Percentiles rank a stretch among this genome's conserved stretches.
Evolutionary conservation across 2,329 filamentous ascomycete genomes (phyloP).

Genomic region (Penicillium sp.): DNA sequence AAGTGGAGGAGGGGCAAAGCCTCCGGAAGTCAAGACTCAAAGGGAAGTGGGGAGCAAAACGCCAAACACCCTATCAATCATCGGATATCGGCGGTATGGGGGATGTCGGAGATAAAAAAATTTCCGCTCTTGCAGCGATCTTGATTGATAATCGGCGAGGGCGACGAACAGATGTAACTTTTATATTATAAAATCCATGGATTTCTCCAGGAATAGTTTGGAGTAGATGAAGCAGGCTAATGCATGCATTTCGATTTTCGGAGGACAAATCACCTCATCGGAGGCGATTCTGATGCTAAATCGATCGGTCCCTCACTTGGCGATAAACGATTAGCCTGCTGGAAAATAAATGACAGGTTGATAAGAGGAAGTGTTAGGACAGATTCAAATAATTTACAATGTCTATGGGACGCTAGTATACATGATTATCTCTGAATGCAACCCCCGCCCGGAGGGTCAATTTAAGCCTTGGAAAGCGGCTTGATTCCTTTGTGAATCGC

Average conservation of each 20-base stretch:
- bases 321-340: constrained; percentile 1
- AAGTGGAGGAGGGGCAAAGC: constrained; percentile 18
- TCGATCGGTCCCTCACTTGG: constrained; percentile 10
- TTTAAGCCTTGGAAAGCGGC: constrained; percentile 48
- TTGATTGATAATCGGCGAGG: constrained; percentile 9
- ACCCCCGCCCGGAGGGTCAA: constrained; percentile 9
- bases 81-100: constrained; percentile 8
- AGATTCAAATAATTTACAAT: constrained; percentile 1
- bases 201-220: not conserved
- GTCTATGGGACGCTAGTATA: constrained; percentile 8
- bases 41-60: constrained; percentile 13
- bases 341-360: too few relatives aligned
- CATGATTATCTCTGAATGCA: not conserved
- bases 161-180: not conserved
- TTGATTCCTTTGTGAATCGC: constrained; percentile 98
- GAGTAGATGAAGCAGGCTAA: not conserved
- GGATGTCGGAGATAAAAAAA: constrained; percentile 15
- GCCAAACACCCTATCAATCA: not conserved
- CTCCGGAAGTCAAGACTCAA: constrained; percentile 10
- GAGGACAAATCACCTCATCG: constrained; percentile 25
- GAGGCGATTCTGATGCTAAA: constrained; percentile 20
- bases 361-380: too few relatives aligned
- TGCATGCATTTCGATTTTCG: not conserved
- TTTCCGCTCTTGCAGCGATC: not conserved
- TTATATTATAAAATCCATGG: not conserved